Percentiles rank a stretch among this genome's conserved stretches.
Evolutionary conservation across 164 flowering plant genomes (phyloP).

Genomic region (Vitis cinerea): DNA sequence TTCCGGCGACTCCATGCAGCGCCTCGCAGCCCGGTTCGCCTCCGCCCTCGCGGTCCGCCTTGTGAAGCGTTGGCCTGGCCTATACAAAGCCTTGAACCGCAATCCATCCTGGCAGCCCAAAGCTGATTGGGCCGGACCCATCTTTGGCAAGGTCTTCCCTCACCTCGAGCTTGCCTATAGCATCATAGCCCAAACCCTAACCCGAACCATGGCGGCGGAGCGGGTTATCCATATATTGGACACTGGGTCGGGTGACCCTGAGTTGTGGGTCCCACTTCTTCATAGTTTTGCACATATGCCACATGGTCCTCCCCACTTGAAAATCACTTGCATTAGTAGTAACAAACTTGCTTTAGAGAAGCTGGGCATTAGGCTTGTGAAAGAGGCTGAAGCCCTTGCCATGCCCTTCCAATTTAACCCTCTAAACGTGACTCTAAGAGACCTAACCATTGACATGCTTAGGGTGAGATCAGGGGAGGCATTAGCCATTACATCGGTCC

Average conservation of each 20-base stretch:
- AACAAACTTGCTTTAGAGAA: slow-evolving; percentile 23
- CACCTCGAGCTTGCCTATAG: slow-evolving; percentile 21
- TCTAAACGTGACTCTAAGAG: slow-evolving; percentile 16
- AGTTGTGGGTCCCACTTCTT: slow-evolving; percentile 30
- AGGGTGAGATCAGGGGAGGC: slow-evolving; percentile 35
- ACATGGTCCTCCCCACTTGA: slow-evolving; percentile 40
- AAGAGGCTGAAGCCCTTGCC: slow-evolving; percentile 34
- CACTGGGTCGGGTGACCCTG: slow-evolving; percentile 27
- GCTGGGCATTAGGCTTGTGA: slow-evolving; percentile 21
- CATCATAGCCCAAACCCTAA: slow-evolving; percentile 16
- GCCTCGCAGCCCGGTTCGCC: slow-evolving; percentile 37
- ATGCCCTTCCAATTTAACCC: slow-evolving; percentile 41
- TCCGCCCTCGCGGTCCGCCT: slow-evolving; percentile 36
- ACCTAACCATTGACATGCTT: slow-evolving; percentile 31
- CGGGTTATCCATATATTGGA: slow-evolving; percentile 33
- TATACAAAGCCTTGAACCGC: slow-evolving; percentile 26
- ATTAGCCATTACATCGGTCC: slow-evolving; percentile 33
- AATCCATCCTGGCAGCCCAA: neutral
- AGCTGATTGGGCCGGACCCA: slow-evolving; percentile 3
- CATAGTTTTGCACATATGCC: slow-evolving; percentile 11
- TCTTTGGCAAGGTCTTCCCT: slow-evolving; percentile 20
- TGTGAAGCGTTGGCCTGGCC: slow-evolving; percentile 41
- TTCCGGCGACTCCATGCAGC: slow-evolving; percentile 44
- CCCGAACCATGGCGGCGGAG: slow-evolving; percentile 21
- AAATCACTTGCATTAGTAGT: slow-evolving; percentile 26